Evolutionary conservation across 805 yeast species (phyloP).

Genomic region (Pichia gijzeniarum): DNA sequence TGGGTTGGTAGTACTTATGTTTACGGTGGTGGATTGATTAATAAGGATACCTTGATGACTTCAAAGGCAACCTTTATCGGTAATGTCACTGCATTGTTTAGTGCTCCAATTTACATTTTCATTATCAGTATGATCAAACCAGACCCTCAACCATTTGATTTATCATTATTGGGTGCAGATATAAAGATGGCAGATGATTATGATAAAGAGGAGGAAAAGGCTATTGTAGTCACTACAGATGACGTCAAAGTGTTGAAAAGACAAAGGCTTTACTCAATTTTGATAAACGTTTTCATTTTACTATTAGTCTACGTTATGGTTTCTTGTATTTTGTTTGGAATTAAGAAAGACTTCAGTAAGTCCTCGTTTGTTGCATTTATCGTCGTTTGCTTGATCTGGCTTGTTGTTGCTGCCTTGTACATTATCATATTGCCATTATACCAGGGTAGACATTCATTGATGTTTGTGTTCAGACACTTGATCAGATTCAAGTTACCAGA

Average conservation of each 20-base stretch:
- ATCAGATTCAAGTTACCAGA: constrained; percentile 8
- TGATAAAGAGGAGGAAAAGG: constrained; percentile 29
- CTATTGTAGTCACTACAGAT: constrained; percentile 19
- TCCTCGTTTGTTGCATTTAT: constrained; percentile 33
- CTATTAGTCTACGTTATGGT: constrained; percentile 29
- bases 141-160: constrained; percentile 28
- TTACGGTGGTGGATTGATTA: constrained; percentile 21
- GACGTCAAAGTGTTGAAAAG: constrained; percentile 24
- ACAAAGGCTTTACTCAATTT: constrained; percentile 36
- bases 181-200: constrained; percentile 32
- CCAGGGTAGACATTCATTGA: constrained; percentile 26
- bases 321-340: constrained; percentile 31
- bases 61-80: constrained; percentile 26
- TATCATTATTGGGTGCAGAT: constrained; percentile 15
- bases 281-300: constrained; percentile 31
- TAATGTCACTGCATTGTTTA: constrained; percentile 24
- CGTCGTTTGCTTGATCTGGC: constrained; percentile 34
- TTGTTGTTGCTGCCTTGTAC: constrained; percentile 30
- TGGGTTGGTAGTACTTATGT: constrained; percentile 30
- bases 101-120: constrained; percentile 25
- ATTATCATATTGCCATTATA: constrained; percentile 34
- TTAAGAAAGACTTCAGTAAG: constrained; percentile 31
- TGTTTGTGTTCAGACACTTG: constrained; percentile 7
- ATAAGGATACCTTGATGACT: constrained; percentile 23
- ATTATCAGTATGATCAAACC: constrained; percentile 28